Evolutionary conservation across 2,329 filamentous ascomycete species (phyloP).

Genomic region (Nigrograna mackinnonii): DNA sequence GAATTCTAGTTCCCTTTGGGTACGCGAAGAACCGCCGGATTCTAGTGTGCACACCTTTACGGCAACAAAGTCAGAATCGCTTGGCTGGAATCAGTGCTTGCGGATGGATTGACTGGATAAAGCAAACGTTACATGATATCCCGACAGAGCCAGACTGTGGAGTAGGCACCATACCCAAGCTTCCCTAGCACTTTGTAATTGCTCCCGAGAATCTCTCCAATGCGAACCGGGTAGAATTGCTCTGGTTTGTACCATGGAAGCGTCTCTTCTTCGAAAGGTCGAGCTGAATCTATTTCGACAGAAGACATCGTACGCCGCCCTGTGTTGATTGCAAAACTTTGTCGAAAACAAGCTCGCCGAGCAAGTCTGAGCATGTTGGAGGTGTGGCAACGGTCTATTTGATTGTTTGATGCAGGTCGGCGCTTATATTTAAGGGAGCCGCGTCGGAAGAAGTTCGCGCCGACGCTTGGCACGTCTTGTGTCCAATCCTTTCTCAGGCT

Average conservation of each 20-base stretch:
- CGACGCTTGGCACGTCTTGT: too few relatives aligned
- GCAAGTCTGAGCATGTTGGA: too few relatives aligned
- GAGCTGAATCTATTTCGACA: background rate
- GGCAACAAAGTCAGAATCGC: constrained; percentile 18
- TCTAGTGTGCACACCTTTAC: constrained; percentile 24
- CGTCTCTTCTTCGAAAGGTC: constrained; percentile 6
- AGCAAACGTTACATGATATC: constrained; percentile 12
- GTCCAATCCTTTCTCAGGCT: too few relatives aligned
- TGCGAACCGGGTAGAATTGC: constrained; percentile 13
- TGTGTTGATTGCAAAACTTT: too few relatives aligned
- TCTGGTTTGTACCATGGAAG: constrained; percentile 12
- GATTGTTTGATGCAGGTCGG: too few relatives aligned
- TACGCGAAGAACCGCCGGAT: constrained; percentile 9
- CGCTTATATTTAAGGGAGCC: too few relatives aligned
- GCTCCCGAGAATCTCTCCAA: constrained; percentile 12
- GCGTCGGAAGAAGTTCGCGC: too few relatives aligned
- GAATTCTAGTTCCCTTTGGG: constrained; percentile 25
- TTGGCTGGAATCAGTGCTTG: too few relatives aligned
- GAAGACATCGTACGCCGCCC: too few relatives aligned
- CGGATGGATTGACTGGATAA: too few relatives aligned
- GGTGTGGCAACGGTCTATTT: too few relatives aligned
- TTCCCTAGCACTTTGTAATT: constrained; percentile 18
- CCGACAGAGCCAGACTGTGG: constrained; percentile 20
- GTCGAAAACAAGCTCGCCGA: too few relatives aligned
- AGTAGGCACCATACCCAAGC: constrained; percentile 15